Evolutionary conservation across 768 basidiomycete genomes (phyloP).

Genomic region (Rhodotorula diobovata): DNA sequence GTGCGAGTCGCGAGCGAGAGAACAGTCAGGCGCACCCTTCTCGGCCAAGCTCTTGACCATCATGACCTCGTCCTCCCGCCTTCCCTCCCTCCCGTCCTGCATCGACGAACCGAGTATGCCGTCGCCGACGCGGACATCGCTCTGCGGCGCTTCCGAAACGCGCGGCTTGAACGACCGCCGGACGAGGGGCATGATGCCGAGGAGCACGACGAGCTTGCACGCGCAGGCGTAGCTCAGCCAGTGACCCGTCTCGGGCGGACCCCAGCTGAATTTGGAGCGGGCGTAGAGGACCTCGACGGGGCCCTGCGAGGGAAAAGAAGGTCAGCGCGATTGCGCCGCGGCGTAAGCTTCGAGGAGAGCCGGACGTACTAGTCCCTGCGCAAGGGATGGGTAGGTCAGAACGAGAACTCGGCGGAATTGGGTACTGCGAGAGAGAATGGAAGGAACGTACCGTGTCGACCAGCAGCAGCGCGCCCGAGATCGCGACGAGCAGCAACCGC

Average conservation of each 20-base stretch:
- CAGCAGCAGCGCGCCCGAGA: slow-evolving; percentile 6
- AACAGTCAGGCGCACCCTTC: not conserved
- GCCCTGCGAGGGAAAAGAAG: not conserved
- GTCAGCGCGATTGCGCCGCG: not conserved
- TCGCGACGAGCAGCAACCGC: slow-evolving; percentile 5
- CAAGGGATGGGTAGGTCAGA: not conserved
- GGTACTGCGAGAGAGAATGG: not conserved
- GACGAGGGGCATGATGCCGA: slow-evolving; percentile 10
- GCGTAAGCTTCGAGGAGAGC: no score
- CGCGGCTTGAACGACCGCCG: not conserved
- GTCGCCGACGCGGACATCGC: no score
- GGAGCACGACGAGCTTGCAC: slow-evolving; percentile 15
- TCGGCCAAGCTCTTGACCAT: not conserved
- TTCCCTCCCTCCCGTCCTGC: not conserved
- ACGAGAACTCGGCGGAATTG: not conserved
- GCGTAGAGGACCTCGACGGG: slow-evolving; percentile 26
- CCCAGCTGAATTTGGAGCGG: slow-evolving; percentile 21
- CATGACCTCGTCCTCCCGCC: not conserved
- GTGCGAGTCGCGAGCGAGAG: not conserved
- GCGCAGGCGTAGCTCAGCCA: slow-evolving; percentile 12
- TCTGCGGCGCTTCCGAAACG: no score
- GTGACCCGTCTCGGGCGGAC: not conserved
- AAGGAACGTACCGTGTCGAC: slow-evolving; percentile 8
- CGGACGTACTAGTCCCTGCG: not conserved
- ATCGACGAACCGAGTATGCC: no score